Evolutionary conservation across 2,329 filamentous ascomycete genomes (phyloP).

Genomic region (Colletotrichum sp.): DNA sequence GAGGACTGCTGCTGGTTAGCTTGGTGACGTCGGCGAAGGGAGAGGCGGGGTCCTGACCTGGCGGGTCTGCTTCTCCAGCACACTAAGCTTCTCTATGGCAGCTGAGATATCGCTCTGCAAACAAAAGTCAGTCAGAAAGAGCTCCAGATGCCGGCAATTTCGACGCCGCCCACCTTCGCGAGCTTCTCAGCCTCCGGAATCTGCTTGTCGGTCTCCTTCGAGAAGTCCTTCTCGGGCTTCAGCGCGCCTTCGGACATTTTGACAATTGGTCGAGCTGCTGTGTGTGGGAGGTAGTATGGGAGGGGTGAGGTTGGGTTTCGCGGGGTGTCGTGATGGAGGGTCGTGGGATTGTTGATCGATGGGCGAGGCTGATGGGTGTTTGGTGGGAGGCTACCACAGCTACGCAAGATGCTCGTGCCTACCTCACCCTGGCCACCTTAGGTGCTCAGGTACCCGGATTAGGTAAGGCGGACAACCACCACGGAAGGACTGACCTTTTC

Average conservation of each 20-base stretch:
- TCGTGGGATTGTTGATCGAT: neutral
- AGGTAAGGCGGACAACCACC: constrained; percentile 7
- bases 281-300: neutral
- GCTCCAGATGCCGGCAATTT: neutral
- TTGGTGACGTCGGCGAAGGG: constrained; percentile 28
- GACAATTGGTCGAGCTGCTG: constrained; percentile 25
- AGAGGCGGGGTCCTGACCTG: constrained; percentile 65
- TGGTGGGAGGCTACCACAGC: constrained; percentile 21
- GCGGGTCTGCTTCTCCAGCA: constrained; percentile 94
- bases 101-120: constrained; percentile 76
- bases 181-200: constrained; percentile 90
- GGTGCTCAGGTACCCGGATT: constrained; percentile 13
- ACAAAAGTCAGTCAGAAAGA: neutral
- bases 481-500: constrained; percentile 20
- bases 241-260: constrained; percentile 82
- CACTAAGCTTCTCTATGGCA: constrained; percentile 91
- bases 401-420: constrained; percentile 25
- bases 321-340: neutral
- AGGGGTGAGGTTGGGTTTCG: neutral
- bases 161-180: constrained; percentile 69
- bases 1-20: constrained; percentile 69
- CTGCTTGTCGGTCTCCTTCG: constrained; percentile 91
- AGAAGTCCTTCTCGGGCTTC: constrained; percentile 99
- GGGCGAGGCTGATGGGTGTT: constrained; percentile 17
- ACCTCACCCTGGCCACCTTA: constrained; percentile 18